Conservation (phyloP, 164 flowering plant species). For the Vitis amurensis region DNA sequence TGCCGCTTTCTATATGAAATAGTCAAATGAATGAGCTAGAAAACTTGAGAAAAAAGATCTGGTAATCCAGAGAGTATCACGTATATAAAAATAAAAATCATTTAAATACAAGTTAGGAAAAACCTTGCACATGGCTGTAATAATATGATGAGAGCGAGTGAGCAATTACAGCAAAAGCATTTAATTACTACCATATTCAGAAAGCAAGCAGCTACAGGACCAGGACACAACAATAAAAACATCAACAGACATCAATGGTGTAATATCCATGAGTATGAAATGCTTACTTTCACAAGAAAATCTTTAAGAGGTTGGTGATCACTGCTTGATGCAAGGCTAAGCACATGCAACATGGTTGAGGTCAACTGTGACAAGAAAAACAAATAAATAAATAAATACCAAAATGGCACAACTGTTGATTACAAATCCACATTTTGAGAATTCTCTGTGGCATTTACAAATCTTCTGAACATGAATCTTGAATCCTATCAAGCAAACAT, state of each 20-base stretch:
- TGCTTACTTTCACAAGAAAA: conserved; percentile 72
- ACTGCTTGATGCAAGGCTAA: conserved; percentile 53
- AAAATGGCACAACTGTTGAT: background rate
- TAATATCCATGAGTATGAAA: background rate
- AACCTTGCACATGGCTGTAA: background rate
- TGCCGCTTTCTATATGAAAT: conserved; percentile 53
- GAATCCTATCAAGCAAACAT: too few species aligned
- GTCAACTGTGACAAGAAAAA: conserved; percentile 54
- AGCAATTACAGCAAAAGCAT: too few species aligned
- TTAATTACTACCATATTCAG: too few species aligned
- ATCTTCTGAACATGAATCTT: too few species aligned
- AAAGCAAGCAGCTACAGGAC: background rate
- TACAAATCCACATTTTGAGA: too few species aligned
- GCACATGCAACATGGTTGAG: conserved; percentile 75
- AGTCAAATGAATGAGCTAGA: background rate
- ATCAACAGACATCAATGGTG: background rate
- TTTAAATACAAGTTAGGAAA: background rate
- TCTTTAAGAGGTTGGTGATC: conserved; percentile 57
- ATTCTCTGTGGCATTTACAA: too few species aligned
- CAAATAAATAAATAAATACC: background rate
- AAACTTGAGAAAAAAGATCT: background rate
- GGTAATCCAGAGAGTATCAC: background rate
- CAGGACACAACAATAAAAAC: background rate
- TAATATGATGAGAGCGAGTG: too few species aligned
- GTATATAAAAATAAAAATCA: background rate